Conservation (phyloP, 148 eudicot genomes). For the Rhododendron ovatum region DNA sequence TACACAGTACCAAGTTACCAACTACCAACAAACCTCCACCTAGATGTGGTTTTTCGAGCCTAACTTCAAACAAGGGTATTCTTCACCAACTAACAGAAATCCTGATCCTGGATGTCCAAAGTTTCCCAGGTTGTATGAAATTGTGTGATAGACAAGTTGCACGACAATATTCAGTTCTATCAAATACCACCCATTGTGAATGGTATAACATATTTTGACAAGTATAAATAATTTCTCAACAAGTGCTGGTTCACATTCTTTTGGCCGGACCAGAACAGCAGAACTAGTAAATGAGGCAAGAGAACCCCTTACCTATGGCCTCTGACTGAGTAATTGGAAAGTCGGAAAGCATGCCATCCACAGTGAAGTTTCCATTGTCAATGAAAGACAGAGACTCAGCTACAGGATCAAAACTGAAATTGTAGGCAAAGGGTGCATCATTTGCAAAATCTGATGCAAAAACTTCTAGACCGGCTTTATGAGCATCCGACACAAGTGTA, state of each 20-base stretch:
- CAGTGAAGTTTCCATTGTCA: conserved; percentile 73
- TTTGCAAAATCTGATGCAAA: conserved; percentile 71
- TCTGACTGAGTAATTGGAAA: conserved; percentile 76
- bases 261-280: neutral
- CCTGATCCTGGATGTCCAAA: neutral
- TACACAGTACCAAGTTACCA: neutral
- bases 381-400: conserved; percentile 49
- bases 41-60: neutral
- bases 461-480: conserved; percentile 57
- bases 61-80: neutral
- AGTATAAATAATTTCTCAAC: neutral
- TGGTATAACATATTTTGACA: neutral
- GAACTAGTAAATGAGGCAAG: neutral
- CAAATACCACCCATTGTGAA: neutral
- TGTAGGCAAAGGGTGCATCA: conserved; percentile 56
- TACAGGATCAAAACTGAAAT: conserved; percentile 76
- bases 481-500: conserved; percentile 79
- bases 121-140: neutral
- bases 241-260: neutral
- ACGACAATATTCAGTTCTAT: neutral
- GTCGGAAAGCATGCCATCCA: conserved; percentile 82
- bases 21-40: neutral
- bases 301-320: conserved; percentile 49
- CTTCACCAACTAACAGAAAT: neutral
- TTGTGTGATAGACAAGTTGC: neutral